These are phyloP conservation scores for Mycena epipterygia DNA, from an alignment of 768 basidiomycete species.

Conservation along the genomic window DNA sequence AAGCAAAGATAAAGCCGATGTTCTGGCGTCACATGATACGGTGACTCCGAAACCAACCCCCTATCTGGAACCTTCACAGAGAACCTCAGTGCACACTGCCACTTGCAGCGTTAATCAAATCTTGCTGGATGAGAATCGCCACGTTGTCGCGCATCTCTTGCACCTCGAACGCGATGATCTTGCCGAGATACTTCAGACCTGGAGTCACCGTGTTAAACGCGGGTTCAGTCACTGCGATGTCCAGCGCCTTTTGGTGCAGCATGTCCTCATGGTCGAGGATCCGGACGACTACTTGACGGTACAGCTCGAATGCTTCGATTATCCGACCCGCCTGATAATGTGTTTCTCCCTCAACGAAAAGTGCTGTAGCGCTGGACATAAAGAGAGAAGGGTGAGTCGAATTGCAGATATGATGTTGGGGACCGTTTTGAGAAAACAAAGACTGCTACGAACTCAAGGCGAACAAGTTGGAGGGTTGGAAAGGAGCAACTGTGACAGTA, in stretches of 20 bases:
- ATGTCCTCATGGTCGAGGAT: not conserved
- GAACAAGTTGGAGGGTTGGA: too few species aligned
- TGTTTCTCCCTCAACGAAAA: not conserved
- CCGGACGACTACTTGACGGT: not conserved
- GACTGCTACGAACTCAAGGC: too few species aligned
- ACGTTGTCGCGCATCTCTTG: constrained; percentile 42
- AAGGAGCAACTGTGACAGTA: too few species aligned
- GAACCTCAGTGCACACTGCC: too few species aligned
- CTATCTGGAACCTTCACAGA: too few species aligned
- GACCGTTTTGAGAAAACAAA: too few species aligned
- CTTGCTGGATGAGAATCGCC: constrained; percentile 40
- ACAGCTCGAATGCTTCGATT: not conserved
- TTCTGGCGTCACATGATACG: too few species aligned
- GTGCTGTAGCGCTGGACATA: not conserved
- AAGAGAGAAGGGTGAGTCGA: too few species aligned
- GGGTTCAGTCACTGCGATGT: constrained; percentile 43
- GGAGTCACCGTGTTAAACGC: constrained; percentile 34
- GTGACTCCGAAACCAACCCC: too few species aligned
- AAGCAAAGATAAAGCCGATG: too few species aligned
- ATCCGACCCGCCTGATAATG: not conserved
- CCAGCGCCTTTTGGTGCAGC: constrained; percentile 41
- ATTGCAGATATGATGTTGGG: too few species aligned
- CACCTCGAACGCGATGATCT: constrained; percentile 39
- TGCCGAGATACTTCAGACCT: constrained; percentile 39
- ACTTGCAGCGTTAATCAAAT: too few species aligned